Base-by-base conservation (phyloP, 805 yeast species). In the Metschnikowia similis region DNA sequence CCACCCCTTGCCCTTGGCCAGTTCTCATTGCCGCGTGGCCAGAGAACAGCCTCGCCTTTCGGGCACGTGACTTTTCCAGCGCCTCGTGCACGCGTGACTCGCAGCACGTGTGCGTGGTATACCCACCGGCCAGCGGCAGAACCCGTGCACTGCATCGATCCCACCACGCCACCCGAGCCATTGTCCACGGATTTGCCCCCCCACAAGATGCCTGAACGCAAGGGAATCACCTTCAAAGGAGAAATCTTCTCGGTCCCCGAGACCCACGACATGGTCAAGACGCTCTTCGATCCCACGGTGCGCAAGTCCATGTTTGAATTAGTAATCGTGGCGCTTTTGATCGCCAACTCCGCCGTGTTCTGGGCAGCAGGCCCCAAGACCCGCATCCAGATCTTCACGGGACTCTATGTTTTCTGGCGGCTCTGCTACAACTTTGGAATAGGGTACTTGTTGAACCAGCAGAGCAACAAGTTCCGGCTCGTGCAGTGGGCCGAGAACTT, bases 261-360 rank as follows among this genome's bases (percentile, higher is more conserved):
- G 56, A 88, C 96, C 30, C 85, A 84, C 59, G 96, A 88, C 62
- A 87, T 88, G 94, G 85, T 88, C 32, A 76, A 89, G 54, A 84
- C 92, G 1, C 69, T 89, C 45, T 83, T 88, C 58, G 92, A 88
- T 67, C 94, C 95, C 2, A 77, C 84, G 1, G 66, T 87, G 47
- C 75, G 78, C 47, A 89, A 88, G 61, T 83, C 91, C 0, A 66
- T 79, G 46, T 75, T 83, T 43, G 96, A 88, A 61, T 55, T 76
- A n/a, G 56, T 78, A 35, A 87, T 87, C 50, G 74, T 85, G 21
- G 46, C 72, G 30, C 48, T 65, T 13, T 59, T 73, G 45, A 57
- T 61, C 8, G 62, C 71, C 31, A 70, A 70, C 49, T 56, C 59
- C 16, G 51, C 61, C 16, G 70, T 71, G 6, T 73, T 72, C 53